Percentiles rank a stretch among this genome's conserved stretches.
phyloP scores from a whole-genome alignment of 768 basidiomycete genomes.

The Mycena venus region DNA sequence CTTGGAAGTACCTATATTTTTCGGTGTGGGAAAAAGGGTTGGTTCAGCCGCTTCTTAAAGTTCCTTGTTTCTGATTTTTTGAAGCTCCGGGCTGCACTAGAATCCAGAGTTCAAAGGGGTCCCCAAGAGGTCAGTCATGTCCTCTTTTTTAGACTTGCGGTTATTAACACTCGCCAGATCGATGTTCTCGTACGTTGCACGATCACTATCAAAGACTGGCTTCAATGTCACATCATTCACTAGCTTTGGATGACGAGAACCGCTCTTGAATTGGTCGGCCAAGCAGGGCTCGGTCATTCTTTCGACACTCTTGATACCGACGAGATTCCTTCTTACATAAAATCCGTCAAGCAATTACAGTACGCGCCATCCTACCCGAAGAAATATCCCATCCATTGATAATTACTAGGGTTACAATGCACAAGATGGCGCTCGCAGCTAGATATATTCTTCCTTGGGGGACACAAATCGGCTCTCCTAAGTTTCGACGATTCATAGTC shows the following conservation, averaged over 20 bases:
- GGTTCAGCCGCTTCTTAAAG: background rate
- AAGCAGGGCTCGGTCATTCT: constrained; percentile 60
- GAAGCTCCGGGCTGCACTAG: constrained; percentile 44
- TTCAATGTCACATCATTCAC: background rate
- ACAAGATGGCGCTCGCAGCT: constrained; percentile 26
- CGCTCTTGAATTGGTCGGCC: constrained; percentile 64
- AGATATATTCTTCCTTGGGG: constrained; percentile 42
- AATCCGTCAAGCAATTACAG: constrained; percentile 48
- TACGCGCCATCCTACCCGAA: constrained; percentile 30
- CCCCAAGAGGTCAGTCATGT: constrained; percentile 45
- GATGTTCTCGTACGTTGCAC: constrained; percentile 37
- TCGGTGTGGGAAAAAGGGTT: constrained; percentile 12
- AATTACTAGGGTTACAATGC: background rate
- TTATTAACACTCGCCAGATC: constrained; percentile 35
- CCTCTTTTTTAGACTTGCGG: background rate
- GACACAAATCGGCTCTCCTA: constrained; percentile 47
- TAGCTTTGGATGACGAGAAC: constrained; percentile 53
- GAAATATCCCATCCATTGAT: background rate
- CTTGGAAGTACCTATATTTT: constrained; percentile 46
- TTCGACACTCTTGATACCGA: constrained; percentile 55
- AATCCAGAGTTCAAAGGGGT: constrained; percentile 41
- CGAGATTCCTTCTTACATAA: constrained; percentile 45
- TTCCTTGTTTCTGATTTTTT: background rate
- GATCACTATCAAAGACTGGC: too few relatives aligned
- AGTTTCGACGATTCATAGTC: constrained; percentile 49